These are phyloP conservation scores for Penicillium dipodomyicola DNA, from an alignment of 495 filamentous ascomycete species.

Conservation along the genomic window DNA sequence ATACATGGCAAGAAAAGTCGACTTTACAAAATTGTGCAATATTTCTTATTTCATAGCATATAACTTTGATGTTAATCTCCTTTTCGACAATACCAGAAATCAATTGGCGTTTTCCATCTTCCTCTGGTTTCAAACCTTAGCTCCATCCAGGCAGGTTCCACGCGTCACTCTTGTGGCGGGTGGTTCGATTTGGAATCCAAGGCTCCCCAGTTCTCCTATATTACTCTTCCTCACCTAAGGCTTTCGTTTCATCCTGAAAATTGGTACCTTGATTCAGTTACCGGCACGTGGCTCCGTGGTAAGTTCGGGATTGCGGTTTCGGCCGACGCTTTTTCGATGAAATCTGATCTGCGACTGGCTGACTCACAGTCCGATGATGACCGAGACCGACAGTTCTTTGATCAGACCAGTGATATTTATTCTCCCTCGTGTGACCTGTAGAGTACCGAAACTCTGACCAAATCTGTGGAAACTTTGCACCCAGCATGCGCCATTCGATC, in stretches of 20 bases:
- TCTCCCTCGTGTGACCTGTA: constrained; percentile 12
- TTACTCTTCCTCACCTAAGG: constrained; percentile 2
- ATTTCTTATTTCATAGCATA: constrained; percentile 3
- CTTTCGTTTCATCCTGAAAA: constrained; percentile 12
- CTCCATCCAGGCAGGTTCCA: constrained; percentile 4
- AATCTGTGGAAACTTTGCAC: constrained; percentile 10
- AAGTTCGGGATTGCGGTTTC: constrained; percentile 2
- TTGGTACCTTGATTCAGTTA: constrained; percentile 16
- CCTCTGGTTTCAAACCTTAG: background rate
- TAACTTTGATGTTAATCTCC: constrained; percentile 5
- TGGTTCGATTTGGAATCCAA: constrained; percentile 21
- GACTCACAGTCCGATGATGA: constrained; percentile 16
- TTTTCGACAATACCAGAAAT: constrained; percentile 13
- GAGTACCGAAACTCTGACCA: constrained; percentile 15
- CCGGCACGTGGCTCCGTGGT: constrained; percentile 17
- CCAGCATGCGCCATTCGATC: constrained; percentile 12
- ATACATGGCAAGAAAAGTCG: constrained; percentile 14
- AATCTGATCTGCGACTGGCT: constrained; percentile 12
- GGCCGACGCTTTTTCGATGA: constrained; percentile 2
- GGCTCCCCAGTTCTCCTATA: constrained; percentile 12
- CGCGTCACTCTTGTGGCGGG: constrained; percentile 18
- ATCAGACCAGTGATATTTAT: constrained; percentile 8
- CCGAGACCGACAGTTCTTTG: constrained; percentile 6
- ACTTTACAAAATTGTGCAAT: constrained; percentile 1
- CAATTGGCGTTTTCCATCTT: constrained; percentile 9